A percentile compares a stretch with the other conserved stretches of the same genome.
Conservation (phyloP, 1,139 yeast genomes). For the Blastobotrys ciferrii region DNA sequence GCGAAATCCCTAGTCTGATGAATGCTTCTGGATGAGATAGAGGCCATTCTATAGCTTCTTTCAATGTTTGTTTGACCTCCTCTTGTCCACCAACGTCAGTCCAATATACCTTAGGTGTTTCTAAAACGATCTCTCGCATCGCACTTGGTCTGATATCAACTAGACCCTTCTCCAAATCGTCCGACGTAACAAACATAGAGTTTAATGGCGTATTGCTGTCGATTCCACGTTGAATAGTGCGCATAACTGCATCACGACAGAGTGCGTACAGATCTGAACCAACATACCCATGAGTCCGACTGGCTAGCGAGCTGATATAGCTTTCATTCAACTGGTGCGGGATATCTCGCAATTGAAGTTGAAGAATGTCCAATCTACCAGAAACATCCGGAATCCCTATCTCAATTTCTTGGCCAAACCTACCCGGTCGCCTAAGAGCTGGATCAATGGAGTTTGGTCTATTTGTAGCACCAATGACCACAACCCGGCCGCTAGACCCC, state of each 20-base stretch:
- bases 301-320: constrained; percentile 59
- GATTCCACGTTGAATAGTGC: constrained; percentile 65
- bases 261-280: constrained; percentile 93
- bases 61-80: constrained; percentile 70
- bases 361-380: constrained; percentile 87
- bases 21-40: constrained; percentile 80
- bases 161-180: constrained; percentile 66
- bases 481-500: constrained; percentile 66
- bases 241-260: constrained; percentile 85
- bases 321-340: constrained; percentile 55
- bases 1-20: constrained; percentile 69
- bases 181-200: constrained; percentile 41
- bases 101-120: constrained; percentile 94
- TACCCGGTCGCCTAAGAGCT: constrained; percentile 96
- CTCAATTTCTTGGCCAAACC: constrained; percentile 98
- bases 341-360: constrained; percentile 62
- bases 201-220: constrained; percentile 38
- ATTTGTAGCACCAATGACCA: constrained; percentile 85
- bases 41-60: constrained; percentile 91
- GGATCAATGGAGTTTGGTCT: constrained; percentile 99
- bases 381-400: constrained; percentile 99
- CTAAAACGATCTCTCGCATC: constrained; percentile 91
- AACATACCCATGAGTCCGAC: constrained; percentile 91
- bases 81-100: constrained; percentile 95
- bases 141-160: constrained; percentile 89